Percentiles rank a stretch among this genome's conserved stretches.
Evolutionary conservation across 805 yeast species (phyloP).

Genomic region (Hanseniaspora nectarophila): DNA sequence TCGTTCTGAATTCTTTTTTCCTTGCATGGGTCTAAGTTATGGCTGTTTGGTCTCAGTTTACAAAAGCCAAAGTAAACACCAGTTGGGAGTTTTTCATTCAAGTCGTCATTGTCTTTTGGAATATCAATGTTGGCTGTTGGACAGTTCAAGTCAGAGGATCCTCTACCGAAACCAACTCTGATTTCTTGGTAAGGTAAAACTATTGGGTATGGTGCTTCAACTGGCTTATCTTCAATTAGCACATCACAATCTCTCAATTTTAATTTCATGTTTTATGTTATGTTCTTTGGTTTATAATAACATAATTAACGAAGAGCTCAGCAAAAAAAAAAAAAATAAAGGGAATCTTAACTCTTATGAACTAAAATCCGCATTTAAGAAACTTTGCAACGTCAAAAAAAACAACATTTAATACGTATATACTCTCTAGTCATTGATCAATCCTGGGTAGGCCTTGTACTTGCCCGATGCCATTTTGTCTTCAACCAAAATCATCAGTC

Average conservation of each 20-base stretch:
- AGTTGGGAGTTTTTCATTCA: slow-evolving; percentile 35
- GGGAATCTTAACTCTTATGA: too few species aligned
- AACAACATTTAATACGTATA: too few species aligned
- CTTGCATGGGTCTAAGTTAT: slow-evolving; percentile 19
- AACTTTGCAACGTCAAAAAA: too few species aligned
- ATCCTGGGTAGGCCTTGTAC: slow-evolving; percentile 31
- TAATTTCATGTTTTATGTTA: too few species aligned
- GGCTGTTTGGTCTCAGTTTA: slow-evolving; percentile 24
- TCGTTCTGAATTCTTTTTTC: slow-evolving; percentile 2
- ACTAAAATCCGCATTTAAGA: too few species aligned
- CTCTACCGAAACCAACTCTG: slow-evolving; percentile 86
- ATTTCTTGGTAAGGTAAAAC: slow-evolving; percentile 37
- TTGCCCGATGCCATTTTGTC: slow-evolving; percentile 49
- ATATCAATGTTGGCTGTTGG: slow-evolving; percentile 90
- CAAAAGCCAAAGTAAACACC: slow-evolving; percentile 91
- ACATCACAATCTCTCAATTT: slow-evolving; percentile 24
- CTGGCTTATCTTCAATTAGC: slow-evolving; percentile 30
- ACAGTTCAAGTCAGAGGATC: slow-evolving; percentile 82
- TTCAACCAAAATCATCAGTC: slow-evolving; percentile 66
- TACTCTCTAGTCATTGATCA: slow-evolving; percentile 24
- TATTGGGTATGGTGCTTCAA: slow-evolving; percentile 39
- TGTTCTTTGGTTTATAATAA: too few species aligned
- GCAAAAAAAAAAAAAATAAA: too few species aligned
- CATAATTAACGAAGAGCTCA: too few species aligned
- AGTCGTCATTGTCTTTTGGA: slow-evolving; percentile 32